Evolutionary conservation across 768 basidiomycete species (phyloP), one percentile per base, ranked within the genome.

Genomic region (Clitopilus hobsonii): DNA sequence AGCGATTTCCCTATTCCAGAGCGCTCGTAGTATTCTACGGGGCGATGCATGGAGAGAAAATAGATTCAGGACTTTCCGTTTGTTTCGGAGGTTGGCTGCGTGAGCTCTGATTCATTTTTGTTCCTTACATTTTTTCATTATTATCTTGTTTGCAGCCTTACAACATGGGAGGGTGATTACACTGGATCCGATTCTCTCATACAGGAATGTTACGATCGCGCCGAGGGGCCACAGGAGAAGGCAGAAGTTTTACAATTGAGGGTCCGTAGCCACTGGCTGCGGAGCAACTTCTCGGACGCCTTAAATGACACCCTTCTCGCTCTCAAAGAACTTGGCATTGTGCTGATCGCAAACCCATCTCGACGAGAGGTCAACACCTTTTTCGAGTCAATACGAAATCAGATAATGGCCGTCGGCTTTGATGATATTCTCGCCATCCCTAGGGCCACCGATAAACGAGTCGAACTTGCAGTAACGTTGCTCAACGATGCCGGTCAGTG

Each of bases 311-410:
- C 80, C 0, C 68, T 87, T 14, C 60, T 69, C 13, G 88, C 86
- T 11, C 72, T 89, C 26, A 80, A 78, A 58, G 67, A 81, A 1
- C 74, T 90, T 16, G 86, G 84, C 1, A 77, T 89, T 6, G 83
- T 85, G 24, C 67, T 89, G 30, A 78, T 82, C 58, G 62, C 79
- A 0, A 62, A 77, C 0, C 84, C 85, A 0, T 78, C 78, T 2
- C 67, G 74, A 24, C 70, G 75, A 49, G 80, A 84, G 56, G 83
- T 81, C 11, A 82, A 86, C 62, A 57, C 65, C n/a, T 79, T 85
- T 77, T 88, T 88, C 60, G 84, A 88, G 54, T 75, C 80, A 61
- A 82, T 88, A 54, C 86, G 84, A 64, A 84, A 84, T 58, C 83
- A 86, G 63, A 86, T 89, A 45, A 67, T 88, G 47, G 82, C 83